These are phyloP conservation scores for Periglandula ipomoeae DNA, from an alignment of 2,329 filamentous ascomycete genomes.

Conservation along the genomic window DNA sequence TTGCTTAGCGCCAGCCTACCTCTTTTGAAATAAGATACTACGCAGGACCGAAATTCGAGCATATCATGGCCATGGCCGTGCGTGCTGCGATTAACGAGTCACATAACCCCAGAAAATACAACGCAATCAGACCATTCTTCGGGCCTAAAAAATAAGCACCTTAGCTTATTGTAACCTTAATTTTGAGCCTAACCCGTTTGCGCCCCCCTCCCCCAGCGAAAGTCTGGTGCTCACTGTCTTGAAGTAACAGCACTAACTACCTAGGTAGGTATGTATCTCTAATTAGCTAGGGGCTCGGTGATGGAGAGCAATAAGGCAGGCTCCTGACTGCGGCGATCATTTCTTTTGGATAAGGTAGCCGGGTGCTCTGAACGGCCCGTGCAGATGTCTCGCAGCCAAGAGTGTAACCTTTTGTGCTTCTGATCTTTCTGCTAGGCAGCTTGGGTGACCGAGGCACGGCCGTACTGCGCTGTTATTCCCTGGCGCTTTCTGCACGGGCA, in stretches of 20 bases:
- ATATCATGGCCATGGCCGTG: no score
- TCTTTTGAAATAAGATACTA: no score
- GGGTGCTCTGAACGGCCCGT: neutral
- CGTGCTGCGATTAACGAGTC: neutral
- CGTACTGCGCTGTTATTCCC: neutral
- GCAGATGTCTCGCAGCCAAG: neutral
- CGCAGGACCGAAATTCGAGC: no score
- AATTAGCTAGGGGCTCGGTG: no score
- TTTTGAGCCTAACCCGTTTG: neutral
- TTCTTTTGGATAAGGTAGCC: no score
- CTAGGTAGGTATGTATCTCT: no score
- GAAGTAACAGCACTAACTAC: no score
- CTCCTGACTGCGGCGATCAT: no score
- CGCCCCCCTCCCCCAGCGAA: neutral
- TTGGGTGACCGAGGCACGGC: neutral
- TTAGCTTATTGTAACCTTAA: conserved; percentile 3
- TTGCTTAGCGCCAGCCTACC: no score
- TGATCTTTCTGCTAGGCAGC: neutral
- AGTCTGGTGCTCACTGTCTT: no score
- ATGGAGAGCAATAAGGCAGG: no score
- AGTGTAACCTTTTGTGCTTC: neutral
- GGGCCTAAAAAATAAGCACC: neutral
- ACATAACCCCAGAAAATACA: neutral
- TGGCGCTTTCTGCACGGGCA: neutral
- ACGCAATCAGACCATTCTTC: neutral